Base-by-base conservation (phyloP, 108 stramenopile genomes). In the Nitzschia sp. region DNA sequence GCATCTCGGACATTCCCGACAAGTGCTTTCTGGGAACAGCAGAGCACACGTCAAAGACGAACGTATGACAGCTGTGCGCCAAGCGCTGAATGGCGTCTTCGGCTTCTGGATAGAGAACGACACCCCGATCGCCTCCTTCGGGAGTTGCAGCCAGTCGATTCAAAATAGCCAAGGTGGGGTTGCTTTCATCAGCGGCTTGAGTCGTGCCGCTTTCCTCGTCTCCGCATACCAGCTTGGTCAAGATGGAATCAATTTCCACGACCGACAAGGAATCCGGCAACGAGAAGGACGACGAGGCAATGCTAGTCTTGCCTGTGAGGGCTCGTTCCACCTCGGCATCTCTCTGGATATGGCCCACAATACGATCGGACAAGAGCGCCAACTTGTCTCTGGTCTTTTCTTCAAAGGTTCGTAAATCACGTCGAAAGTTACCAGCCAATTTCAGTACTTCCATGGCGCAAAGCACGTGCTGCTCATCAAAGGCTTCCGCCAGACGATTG, bases 11-110 rank as follows among this genome's bases (percentile, higher is more conserved):
- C 58, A 94, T 84, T 23, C 68, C 78, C n/a, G 72, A 49, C 49
- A 94, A 68, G 45, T 88, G 82, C 38, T 78, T 64, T 47, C 71
- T 74, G 1, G 93, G 90, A 62, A 91, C 88, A 21, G 90, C 80
- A n/a, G 84, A 85, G 66, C 88, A 90, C 35, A 94, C 84, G 59
- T 89, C 86, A 65, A 90, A 91, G 2, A 94, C 88, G 47, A 91
- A 85, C 0, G 79, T 63, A 45, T 91, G 87, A 65, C 89, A 91
- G 46, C 84, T 88, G 46, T 70, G 60, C 23, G 82, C 85, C 59
- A 94, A 76, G 13, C 77, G 76, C 26, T 66, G 60, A 6, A 80
- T 64, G 9, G 88, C 78, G 17, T 84, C 83, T 31, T 77, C 66
- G 17, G 85, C 72, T 54, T 78, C 75, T 27, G 82, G 78, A 62